A percentile compares a stretch with the other conserved stretches of the same genome.
Conservation (phyloP, 306 rosid species). For the Potentilla sterilis region DNA sequence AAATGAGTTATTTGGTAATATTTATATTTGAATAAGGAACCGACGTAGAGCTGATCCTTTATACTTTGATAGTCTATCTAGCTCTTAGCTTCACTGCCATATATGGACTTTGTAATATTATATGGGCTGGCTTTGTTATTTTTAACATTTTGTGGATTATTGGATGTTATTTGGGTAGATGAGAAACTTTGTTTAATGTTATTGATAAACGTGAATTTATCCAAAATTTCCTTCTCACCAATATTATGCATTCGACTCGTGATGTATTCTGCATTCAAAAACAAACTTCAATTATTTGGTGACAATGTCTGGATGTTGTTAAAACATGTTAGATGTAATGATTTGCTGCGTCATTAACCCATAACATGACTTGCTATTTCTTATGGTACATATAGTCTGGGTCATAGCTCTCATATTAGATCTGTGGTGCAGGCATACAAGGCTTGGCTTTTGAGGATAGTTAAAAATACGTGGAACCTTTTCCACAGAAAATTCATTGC, state of each 20-base stretch:
- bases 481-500: slow-evolving; percentile 56
- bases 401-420: slow-evolving; percentile 11
- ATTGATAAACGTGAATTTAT: neutral
- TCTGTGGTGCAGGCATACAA: slow-evolving; percentile 54
- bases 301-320: no score
- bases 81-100: neutral
- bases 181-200: neutral
- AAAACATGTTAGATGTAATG: neutral
- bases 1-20: neutral
- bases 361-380: neutral
- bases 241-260: neutral
- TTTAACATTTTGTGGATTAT: neutral
- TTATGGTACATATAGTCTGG: neutral
- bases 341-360: neutral
- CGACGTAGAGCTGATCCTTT: neutral
- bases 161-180: neutral
- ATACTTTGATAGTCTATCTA: neutral
- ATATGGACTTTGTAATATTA: neutral
- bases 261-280: neutral
- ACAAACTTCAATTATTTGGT: neutral
- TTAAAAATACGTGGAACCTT: slow-evolving; percentile 78
- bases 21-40: neutral
- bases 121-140: neutral
- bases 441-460: slow-evolving; percentile 81
- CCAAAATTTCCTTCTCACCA: neutral